phyloP scores from a whole-genome alignment of 176 grass and related monocot species.

The Cenchrus fungigraminus region DNA sequence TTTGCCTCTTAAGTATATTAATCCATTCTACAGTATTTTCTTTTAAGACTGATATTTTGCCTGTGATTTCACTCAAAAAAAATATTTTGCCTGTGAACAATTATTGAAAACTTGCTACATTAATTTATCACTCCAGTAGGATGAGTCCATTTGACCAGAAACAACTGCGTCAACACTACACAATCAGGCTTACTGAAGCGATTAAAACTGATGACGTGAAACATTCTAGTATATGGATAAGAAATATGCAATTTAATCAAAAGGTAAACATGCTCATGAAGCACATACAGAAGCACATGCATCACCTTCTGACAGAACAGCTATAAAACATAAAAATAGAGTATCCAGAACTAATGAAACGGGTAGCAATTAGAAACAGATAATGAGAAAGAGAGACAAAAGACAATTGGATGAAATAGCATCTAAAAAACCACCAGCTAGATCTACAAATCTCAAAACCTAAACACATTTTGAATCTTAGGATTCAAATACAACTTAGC shows the following conservation, averaged over 20 bases:
- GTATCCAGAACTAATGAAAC: background rate
- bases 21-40: background rate
- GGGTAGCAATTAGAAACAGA: background rate
- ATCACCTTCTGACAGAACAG: background rate
- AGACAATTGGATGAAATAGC: background rate
- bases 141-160: conserved; percentile 18
- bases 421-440: background rate
- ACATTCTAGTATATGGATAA: background rate
- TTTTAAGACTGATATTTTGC: background rate
- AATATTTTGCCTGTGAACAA: background rate
- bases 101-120: conserved; percentile 1
- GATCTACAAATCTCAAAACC: background rate
- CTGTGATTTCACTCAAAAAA: background rate
- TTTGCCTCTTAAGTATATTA: background rate
- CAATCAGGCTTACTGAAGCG: background rate
- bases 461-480: background rate
- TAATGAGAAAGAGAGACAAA: background rate
- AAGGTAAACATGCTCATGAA: background rate
- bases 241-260: background rate
- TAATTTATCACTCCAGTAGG: background rate
- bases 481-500: background rate
- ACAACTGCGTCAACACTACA: background rate
- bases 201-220: background rate
- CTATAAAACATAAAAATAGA: conserved; percentile 4
- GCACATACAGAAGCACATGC: background rate